Evolutionary conservation across 176 grass and related monocot species (phyloP).

Genomic region (Pontederia crassipes): DNA sequence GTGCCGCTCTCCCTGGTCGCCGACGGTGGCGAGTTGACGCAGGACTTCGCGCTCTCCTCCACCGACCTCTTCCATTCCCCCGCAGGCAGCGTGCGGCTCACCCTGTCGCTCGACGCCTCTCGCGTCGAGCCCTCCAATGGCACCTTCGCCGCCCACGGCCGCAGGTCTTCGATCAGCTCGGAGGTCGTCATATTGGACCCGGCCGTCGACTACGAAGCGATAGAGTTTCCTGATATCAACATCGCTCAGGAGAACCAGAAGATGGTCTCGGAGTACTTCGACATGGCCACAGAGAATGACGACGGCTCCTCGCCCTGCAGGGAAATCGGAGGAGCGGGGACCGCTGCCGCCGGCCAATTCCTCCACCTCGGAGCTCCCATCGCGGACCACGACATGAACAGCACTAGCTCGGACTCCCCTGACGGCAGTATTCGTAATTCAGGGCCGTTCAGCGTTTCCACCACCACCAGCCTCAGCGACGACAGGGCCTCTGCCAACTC

Average conservation of each 20-base stretch:
- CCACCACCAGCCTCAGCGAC: slow-evolving; percentile 31
- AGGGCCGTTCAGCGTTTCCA: slow-evolving; percentile 23
- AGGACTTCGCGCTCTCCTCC: slow-evolving; percentile 69
- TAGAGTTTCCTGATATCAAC: slow-evolving; percentile 63
- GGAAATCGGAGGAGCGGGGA: too few species aligned
- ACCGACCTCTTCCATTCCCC: slow-evolving; percentile 80
- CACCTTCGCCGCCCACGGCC: not conserved
- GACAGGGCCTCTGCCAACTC: slow-evolving; percentile 21
- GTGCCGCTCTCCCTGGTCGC: slow-evolving; percentile 54
- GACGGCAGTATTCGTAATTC: slow-evolving; percentile 38
- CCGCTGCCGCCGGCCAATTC: slow-evolving; percentile 23
- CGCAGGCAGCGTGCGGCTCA: slow-evolving; percentile 44
- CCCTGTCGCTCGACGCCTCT: slow-evolving; percentile 34
- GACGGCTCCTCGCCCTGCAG: too few species aligned
- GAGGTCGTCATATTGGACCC: slow-evolving; percentile 64
- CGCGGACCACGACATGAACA: slow-evolving; percentile 41
- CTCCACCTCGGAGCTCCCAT: slow-evolving; percentile 25
- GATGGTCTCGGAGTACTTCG: slow-evolving; percentile 67
- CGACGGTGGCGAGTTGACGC: slow-evolving; percentile 7
- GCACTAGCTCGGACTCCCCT: slow-evolving; percentile 10
- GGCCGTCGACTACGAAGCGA: slow-evolving; percentile 30
- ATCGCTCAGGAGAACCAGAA: slow-evolving; percentile 47
- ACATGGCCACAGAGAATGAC: slow-evolving; percentile 10
- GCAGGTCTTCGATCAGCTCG: slow-evolving; percentile 46
- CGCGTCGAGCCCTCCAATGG: not conserved